Percentiles rank a stretch among this genome's conserved stretches.
Evolutionary conservation across 2,329 filamentous ascomycete genomes (phyloP).

Genomic region (Pseudogymnoascus sp.): DNA sequence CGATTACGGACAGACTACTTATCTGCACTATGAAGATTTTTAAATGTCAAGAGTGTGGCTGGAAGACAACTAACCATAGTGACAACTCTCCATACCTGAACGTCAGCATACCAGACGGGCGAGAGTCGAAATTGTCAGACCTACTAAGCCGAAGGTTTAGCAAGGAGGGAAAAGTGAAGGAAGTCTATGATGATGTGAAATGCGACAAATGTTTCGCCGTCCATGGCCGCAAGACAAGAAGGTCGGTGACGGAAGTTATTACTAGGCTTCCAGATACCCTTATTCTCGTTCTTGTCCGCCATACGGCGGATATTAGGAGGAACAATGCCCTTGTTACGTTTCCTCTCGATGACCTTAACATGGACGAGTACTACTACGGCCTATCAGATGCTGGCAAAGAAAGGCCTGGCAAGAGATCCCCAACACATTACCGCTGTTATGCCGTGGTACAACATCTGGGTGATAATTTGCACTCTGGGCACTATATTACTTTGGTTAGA

Average conservation of each 20-base stretch:
- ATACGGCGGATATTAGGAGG: conserved; percentile 47
- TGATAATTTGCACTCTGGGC: conserved; percentile 16
- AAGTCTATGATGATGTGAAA: conserved; percentile 31
- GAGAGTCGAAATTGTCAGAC: background rate
- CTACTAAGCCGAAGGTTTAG: background rate
- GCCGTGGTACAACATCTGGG: conserved; percentile 53
- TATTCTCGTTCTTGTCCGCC: conserved; percentile 62
- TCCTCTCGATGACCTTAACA: conserved; percentile 62
- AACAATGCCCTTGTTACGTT: conserved; percentile 67
- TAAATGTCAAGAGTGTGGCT: conserved; percentile 11
- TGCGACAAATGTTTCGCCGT: conserved; percentile 25
- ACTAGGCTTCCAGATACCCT: conserved; percentile 13
- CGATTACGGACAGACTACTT: background rate
- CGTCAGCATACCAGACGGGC: conserved; percentile 2
- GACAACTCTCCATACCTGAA: conserved; percentile 43
- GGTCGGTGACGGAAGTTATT: conserved; percentile 10
- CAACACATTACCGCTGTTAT: conserved; percentile 67
- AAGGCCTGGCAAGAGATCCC: conserved; percentile 18
- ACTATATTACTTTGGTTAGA: conserved; percentile 21
- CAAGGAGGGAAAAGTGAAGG: background rate
- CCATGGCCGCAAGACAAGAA: conserved; percentile 18
- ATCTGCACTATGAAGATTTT: background rate
- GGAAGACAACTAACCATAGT: conserved; percentile 69
- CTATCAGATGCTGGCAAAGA: conserved; percentile 32
- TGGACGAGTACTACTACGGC: conserved; percentile 42